These are phyloP conservation scores for Penicillium paneum DNA, from an alignment of 2,329 filamentous ascomycete species.

Conservation along the genomic window DNA sequence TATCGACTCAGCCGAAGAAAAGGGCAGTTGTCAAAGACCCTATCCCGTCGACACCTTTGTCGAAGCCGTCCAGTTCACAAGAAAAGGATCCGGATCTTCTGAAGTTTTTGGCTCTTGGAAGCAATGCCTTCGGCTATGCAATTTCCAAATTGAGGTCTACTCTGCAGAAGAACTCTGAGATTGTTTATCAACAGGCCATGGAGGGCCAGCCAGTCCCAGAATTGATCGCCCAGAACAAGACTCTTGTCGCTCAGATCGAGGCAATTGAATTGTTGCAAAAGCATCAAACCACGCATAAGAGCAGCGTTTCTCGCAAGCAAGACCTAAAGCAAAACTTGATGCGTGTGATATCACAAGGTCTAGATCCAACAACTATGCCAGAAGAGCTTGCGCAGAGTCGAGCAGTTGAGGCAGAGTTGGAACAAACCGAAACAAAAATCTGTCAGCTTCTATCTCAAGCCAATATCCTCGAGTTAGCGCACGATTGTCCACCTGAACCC, in stretches of 20 bases:
- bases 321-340: slow-evolving; percentile 38
- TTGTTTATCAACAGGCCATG: slow-evolving; percentile 39
- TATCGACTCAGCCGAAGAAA: slow-evolving; percentile 10
- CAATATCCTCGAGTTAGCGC: slow-evolving; percentile 24
- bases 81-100: slow-evolving; percentile 25
- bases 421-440: slow-evolving; percentile 36
- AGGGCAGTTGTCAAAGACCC: neutral
- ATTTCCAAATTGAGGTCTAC: slow-evolving; percentile 31
- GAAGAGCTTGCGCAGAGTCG: slow-evolving; percentile 35
- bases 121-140: slow-evolving; percentile 24
- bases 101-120: slow-evolving; percentile 34
- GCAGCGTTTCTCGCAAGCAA: slow-evolving; percentile 31
- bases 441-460: slow-evolving; percentile 31
- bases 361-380: slow-evolving; percentile 30
- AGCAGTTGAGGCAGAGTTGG: slow-evolving; percentile 32
- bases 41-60: slow-evolving; percentile 16
- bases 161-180: slow-evolving; percentile 35
- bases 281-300: slow-evolving; percentile 27
- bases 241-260: slow-evolving; percentile 36
- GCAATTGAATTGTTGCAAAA: slow-evolving; percentile 36
- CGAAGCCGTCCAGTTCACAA: slow-evolving; percentile 20
- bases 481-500: slow-evolving; percentile 1
- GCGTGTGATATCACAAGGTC: slow-evolving; percentile 34
- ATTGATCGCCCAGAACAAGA: slow-evolving; percentile 36
- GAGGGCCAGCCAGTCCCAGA: slow-evolving; percentile 34